phyloP scores from a whole-genome alignment of 2,329 filamentous ascomycete species.

The Aspergillus viridinutans region DNA sequence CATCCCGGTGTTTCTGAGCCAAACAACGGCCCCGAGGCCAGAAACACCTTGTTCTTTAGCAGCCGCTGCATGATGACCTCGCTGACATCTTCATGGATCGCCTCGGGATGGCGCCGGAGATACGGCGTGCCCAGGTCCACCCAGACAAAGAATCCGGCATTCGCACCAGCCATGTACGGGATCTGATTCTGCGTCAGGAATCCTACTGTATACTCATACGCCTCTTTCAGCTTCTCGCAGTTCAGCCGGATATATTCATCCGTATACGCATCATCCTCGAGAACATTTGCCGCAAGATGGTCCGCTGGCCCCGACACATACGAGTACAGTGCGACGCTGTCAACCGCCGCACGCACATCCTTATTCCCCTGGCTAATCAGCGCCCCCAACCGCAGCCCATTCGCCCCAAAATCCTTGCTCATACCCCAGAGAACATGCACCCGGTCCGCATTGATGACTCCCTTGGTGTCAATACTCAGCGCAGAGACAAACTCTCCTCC shows the following conservation, averaged over 20 bases:
- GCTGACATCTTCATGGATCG: constrained; percentile 9
- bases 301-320: constrained; percentile 45
- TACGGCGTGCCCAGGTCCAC: constrained; percentile 44
- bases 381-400: constrained; percentile 51
- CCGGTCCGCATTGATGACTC: constrained; percentile 46
- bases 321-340: constrained; percentile 44
- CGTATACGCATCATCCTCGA: constrained; percentile 44
- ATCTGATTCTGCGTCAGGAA: constrained; percentile 43
- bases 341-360: constrained; percentile 37
- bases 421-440: constrained; percentile 51
- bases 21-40: constrained; percentile 33
- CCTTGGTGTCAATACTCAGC: constrained; percentile 42
- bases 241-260: constrained; percentile 46
- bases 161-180: constrained; percentile 45
- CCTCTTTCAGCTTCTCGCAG: constrained; percentile 35
- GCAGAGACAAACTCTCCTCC: constrained; percentile 43
- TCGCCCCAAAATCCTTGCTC: constrained; percentile 54
- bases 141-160: constrained; percentile 57
- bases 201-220: constrained; percentile 37
- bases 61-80: constrained; percentile 33
- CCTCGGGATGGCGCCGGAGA: constrained; percentile 17
- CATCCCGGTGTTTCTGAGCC: constrained; percentile 39
- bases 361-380: constrained; percentile 48
- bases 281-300: constrained; percentile 34
- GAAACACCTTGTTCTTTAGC: constrained; percentile 33